Evolutionary conservation across 306 rosid genomes (phyloP), one percentile per base, ranked within the genome.

Genomic region (Geum urbanum): DNA sequence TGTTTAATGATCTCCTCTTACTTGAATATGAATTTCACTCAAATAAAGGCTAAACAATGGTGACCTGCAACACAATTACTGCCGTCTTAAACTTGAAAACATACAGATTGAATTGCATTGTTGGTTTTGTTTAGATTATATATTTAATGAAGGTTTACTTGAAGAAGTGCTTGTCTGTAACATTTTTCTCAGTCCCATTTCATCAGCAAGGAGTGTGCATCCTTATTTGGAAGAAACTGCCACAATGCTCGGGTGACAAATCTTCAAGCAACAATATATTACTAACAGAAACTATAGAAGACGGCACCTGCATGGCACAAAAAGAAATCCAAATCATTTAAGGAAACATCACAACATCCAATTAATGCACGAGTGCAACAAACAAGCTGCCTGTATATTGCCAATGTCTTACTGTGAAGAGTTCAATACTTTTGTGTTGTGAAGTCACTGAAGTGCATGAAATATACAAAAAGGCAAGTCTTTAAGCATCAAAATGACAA

Each of bases 221-320:
- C n/a, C n/a, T n/a, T n/a, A n/a, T n/a, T n/a, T n/a, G n/a, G n/a
- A n/a, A n/a, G n/a, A n/a, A n/a, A n/a, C n/a, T n/a, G n/a, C n/a
- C n/a, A n/a, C n/a, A n/a, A 43, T 70, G 62, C 63, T 52, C 69
- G 56, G 76, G 59, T 37, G 76, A 55, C 51, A 78, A 47, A 52
- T 45, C 77, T n/a, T 80, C 78, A 43, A 66, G 27, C 60, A 76
- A 37, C 55, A 57, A 57, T 24, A 82, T 63, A 70, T 47, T 74
- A 51, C 70, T 64, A 24, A 54, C 66, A 49, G 68, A 64, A 19
- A 44, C 80, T 66, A 48, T 71, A 58, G 85, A 61, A 22, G 73
- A 59, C n/a, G 60, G 75, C 74, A 52, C 84, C 95, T 88, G 95
- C 72, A 74, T 10, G 8, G 47, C 57, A 77, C 55, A 60, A 65